Evolutionary conservation across 2,329 filamentous ascomycete species (phyloP).

Genomic region (Cladophialophora bantiana): DNA sequence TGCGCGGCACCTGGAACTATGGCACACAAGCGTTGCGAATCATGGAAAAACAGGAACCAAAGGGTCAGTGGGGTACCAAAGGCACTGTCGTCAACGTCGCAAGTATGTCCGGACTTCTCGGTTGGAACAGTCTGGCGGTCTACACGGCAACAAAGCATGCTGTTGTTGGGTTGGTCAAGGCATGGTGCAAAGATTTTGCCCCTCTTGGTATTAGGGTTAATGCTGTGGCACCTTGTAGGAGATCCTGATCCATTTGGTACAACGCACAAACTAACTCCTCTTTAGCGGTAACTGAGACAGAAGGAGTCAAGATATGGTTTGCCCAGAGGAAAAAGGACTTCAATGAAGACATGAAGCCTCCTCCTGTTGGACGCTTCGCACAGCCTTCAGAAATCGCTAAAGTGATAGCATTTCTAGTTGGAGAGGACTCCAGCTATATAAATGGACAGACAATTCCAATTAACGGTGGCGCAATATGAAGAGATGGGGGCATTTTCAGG

Average conservation of each 20-base stretch:
- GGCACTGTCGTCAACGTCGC: conserved; percentile 52
- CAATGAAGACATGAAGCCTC: background rate
- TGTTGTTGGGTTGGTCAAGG: conserved; percentile 51
- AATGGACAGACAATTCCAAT: conserved; percentile 10
- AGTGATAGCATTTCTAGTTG: conserved; percentile 1
- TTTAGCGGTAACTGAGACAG: conserved; percentile 2
- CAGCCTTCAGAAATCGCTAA: conserved; percentile 6
- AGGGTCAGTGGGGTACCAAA: conserved; percentile 40
- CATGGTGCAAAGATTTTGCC: conserved; percentile 45
- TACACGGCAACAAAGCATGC: conserved; percentile 54
- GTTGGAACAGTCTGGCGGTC: conserved; percentile 48
- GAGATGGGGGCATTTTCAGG: background rate
- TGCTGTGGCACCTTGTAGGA: conserved; percentile 37
- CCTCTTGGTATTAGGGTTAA: conserved; percentile 47
- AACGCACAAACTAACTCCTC: background rate
- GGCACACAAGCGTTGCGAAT: conserved; percentile 48
- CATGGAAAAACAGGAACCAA: conserved; percentile 55
- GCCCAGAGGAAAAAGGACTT: conserved; percentile 9
- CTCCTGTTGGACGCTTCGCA: background rate
- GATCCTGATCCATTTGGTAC: too few relatives aligned
- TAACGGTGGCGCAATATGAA: background rate
- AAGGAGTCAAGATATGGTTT: background rate
- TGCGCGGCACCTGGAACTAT: conserved; percentile 51
- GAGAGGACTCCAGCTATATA: conserved; percentile 5
- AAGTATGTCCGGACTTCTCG: conserved; percentile 48